Base-by-base conservation (phyloP, 176 grass and related monocot species). In the Zoysia japonica region DNA sequence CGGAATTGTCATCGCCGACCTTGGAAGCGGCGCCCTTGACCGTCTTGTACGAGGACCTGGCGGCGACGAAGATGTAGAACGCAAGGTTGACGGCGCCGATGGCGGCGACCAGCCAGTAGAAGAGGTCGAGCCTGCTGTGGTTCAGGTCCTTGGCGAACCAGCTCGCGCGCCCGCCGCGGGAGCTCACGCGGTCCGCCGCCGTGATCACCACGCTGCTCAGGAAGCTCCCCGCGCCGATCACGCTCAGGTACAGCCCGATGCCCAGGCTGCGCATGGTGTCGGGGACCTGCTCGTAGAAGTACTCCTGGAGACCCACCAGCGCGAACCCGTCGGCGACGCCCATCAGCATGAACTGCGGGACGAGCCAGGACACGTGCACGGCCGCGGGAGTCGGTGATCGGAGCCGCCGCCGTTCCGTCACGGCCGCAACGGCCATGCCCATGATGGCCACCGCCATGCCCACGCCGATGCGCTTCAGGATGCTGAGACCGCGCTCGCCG, bases 231-330 rank as follows among this genome's bases (percentile, higher is more conserved):
- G 82, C 94, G 1, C 94, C 94, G 19, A 93, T 55, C 9, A 93
- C 89, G 64, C 91, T 91, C 2, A 93, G 76, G 85, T 97, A 97
- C 1, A 97, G 67, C 11, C 82, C 91, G 17, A 97, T 91, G 15
- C 94, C 94, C 3, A 93, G 67, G 45, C 94, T 97, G 75, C 94
- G 83, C 94, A 97, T 97, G 15, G 36, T 85, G 48, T 93, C 94
- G 0, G 94, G 94, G 14, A 93, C 89, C 86, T 97, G 94, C 13
- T 90, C 87, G 76, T 97, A 97, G 76, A 97, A 97, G 72, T 97
- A 97, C 72, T 97, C 94, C 67, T 97, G 94, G 3, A 97, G 83
- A 0, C 94, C 94, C 0, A 97, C 94, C 7, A 97, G 60, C 13
- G 91, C 83, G 71, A 97, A 93, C 19, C 94, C 94, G 14, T 97